A percentile compares a stretch with the other conserved stretches of the same genome.
These are phyloP conservation scores for Umbelopsis vinacea DNA, from an alignment of 192 early-diverging fungal species.

Conservation along the genomic window DNA sequence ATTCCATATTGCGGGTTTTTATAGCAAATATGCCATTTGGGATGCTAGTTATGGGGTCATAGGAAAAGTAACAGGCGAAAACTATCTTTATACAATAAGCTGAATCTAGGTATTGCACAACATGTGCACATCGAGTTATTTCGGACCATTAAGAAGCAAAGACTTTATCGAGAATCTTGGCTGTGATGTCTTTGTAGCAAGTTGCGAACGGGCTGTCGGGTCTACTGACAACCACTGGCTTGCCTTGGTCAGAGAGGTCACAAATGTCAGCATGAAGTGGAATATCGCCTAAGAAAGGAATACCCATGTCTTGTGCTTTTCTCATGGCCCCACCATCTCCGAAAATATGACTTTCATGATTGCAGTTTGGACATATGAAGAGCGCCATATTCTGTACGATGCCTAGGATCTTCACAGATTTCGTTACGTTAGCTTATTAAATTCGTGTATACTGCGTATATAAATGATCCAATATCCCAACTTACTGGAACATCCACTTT, in stretches of 20 bases:
- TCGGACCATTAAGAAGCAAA: not conserved
- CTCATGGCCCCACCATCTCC: constrained; percentile 62
- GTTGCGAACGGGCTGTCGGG: constrained; percentile 54
- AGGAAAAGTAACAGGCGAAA: too few relatives aligned
- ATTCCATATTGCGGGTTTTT: not conserved
- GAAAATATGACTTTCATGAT: constrained; percentile 80
- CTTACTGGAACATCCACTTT: constrained; percentile 83
- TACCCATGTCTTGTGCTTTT: constrained; percentile 65
- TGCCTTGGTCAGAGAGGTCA: constrained; percentile 70
- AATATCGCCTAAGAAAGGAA: constrained; percentile 76
- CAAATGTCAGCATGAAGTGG: constrained; percentile 80
- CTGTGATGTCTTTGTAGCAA: constrained; percentile 56
- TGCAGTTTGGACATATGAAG: constrained; percentile 81
- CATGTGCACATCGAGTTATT: not conserved
- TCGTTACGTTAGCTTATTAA: not conserved
- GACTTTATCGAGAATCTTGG: constrained; percentile 40
- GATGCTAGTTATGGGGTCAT: too few relatives aligned
- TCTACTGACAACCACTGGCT: constrained; percentile 66
- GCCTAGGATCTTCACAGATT: constrained; percentile 71
- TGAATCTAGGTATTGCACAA: not conserved
- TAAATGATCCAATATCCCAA: not conserved
- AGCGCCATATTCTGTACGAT: constrained; percentile 89
- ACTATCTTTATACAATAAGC: not conserved
- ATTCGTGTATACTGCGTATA: not conserved
- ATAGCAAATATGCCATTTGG: too few relatives aligned